Base-by-base conservation (phyloP, 1,284 basidiomycete genomes). In the Macrocystidia cucumis region DNA sequence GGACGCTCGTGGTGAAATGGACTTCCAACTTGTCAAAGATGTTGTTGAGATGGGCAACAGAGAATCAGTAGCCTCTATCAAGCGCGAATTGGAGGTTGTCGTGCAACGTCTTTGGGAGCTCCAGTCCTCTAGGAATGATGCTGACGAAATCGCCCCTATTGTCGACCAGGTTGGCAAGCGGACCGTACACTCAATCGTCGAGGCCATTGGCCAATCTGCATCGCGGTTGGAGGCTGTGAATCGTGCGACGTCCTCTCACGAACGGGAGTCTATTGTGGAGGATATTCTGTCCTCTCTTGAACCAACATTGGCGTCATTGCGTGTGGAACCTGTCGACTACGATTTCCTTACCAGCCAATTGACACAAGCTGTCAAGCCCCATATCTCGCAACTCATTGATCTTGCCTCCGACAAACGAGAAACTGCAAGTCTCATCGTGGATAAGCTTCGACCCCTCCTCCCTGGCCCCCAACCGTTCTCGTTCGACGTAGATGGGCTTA, bases 361-460 rank as follows among this genome's bases (percentile, higher is more conserved):
- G 9, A 71, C 80, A 9, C 82, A 89, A 54, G 82, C 86, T 1
- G 86, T 90, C 48, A 89, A 89, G 50, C 86, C 87, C 5, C 82
- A 89, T 47, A 88, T 90, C 14, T 73, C 80, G 2, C 85, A 90
- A 47, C 74, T 90, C 42, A 89, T 90, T 43, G 86, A 90, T 51
- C 69, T 90, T 32, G 78, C 86, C 12, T 85, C 83, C 0, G 86
- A 90, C 52, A 90, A 90, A 52, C 71, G 81, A 22, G 86, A 90
- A 56, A 90, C 86, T 4, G 86, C 86, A 3, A 68, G 70, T 6
- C 69, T 90, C 29, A 90, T 90, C 41, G 72, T 87, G 13, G 72
- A 87, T 38, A 66, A 70, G n/a, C 69, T 90, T 26, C 42, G 78
- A 9, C 86, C 87, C 5, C 52, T 83, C 35, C 48, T 89, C 9